A percentile compares a stretch with the other conserved stretches of the same genome.
Conservation (phyloP, 306 rosid species). For the Macrotyloma uniflorum region DNA sequence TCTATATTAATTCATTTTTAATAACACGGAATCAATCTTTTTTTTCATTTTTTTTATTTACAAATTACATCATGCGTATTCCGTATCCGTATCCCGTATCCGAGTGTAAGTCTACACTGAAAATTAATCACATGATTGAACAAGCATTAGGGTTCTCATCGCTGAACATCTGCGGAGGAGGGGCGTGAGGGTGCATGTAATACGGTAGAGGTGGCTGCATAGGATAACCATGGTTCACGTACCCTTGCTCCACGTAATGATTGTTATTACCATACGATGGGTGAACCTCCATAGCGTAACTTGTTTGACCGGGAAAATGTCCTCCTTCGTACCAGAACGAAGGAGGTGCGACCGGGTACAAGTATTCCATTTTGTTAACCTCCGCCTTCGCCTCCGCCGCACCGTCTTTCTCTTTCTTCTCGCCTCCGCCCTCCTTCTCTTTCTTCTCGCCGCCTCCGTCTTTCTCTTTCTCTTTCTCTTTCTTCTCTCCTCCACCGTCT, state of each 20-base stretch:
- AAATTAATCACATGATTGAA: conserved; percentile 73
- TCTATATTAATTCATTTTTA: conserved; percentile 14
- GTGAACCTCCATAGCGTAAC: conserved; percentile 40
- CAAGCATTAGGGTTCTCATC: conserved; percentile 96
- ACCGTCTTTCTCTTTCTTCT: conserved; percentile 27
- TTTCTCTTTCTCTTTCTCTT: conserved; percentile 29
- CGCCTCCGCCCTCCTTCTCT: conserved; percentile 18
- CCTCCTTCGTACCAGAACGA: conserved; percentile 58
- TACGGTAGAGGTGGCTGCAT: conserved; percentile 38
- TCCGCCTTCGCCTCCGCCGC: conserved; percentile 34
- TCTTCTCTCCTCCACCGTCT: conserved; percentile 29
- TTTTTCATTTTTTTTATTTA: conserved; percentile 33
- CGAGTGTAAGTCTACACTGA: conserved; percentile 18
- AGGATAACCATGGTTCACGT: conserved; percentile 23
- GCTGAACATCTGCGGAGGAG: conserved; percentile 65
- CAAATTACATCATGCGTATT: conserved; percentile 23
- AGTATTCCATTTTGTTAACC: conserved; percentile 64
- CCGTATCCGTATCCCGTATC: neutral
- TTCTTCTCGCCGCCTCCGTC: conserved; percentile 38
- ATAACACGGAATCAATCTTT: neutral
- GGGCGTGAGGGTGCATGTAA: conserved; percentile 32
- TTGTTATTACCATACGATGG: conserved; percentile 13
- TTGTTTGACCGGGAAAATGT: conserved; percentile 57
- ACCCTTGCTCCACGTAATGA: conserved; percentile 30
- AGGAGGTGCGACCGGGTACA: conserved; percentile 34